Conservation (phyloP, 2,329 filamentous ascomycete genomes). For the Aureobasidium sp. region DNA sequence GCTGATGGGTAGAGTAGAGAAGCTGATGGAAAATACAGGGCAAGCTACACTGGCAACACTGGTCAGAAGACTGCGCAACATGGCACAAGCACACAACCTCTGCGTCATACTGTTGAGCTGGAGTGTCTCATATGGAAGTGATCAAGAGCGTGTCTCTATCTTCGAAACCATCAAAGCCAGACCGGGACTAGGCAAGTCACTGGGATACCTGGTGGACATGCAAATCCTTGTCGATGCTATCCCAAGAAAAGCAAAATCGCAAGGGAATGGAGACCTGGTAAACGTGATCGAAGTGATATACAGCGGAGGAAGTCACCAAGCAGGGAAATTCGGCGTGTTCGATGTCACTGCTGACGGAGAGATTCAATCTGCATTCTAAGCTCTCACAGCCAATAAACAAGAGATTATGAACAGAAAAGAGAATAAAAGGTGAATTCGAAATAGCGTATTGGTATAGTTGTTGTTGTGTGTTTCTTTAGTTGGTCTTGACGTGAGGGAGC, state of each 20-base stretch:
- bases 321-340: slow-evolving; percentile 31
- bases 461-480: slow-evolving; percentile 9
- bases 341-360: slow-evolving; percentile 10
- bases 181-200: slow-evolving; percentile 31
- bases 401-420: not conserved
- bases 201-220: slow-evolving; percentile 30
- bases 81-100: slow-evolving; percentile 30
- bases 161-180: slow-evolving; percentile 30
- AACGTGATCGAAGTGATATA: slow-evolving; percentile 36
- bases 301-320: slow-evolving; percentile 30
- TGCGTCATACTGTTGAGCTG: slow-evolving; percentile 34
- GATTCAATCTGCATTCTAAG: not conserved
- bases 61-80: slow-evolving; percentile 31
- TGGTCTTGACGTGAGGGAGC: slow-evolving; percentile 28
- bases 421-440: not conserved
- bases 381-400: no score
- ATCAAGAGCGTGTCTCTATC: slow-evolving; percentile 25
- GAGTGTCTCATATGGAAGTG: slow-evolving; percentile 12
- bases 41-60: slow-evolving; percentile 34
- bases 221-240: slow-evolving; percentile 33
- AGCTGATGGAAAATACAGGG: slow-evolving; percentile 16
- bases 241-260: slow-evolving; percentile 18
- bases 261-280: slow-evolving; percentile 19
- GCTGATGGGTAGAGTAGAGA: not conserved
- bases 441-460: not conserved